These are phyloP conservation scores for Ustilago lituana DNA, from an alignment of 1,284 basidiomycete species.

Conservation along the genomic window DNA sequence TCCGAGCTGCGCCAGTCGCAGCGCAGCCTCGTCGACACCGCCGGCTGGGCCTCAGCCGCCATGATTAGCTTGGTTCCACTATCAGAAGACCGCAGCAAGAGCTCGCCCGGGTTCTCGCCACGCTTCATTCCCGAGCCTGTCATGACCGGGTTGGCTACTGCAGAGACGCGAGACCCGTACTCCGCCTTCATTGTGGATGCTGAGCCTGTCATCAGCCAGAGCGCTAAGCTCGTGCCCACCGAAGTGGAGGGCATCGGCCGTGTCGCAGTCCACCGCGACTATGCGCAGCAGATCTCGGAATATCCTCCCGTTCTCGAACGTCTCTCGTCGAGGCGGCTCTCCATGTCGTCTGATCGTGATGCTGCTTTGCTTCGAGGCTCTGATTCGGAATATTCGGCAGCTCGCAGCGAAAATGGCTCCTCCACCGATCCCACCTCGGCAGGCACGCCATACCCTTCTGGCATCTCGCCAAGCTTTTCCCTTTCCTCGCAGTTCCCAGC, in stretches of 20 bases:
- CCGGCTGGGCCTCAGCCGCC: conserved; percentile 48
- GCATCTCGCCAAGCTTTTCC: conserved; percentile 49
- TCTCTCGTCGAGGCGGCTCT: conserved; percentile 18
- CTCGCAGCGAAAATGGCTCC: conserved; percentile 37
- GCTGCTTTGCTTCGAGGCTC: conserved; percentile 28
- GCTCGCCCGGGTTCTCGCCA: conserved; percentile 43
- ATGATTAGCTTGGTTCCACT: conserved; percentile 46
- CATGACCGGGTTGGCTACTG: conserved; percentile 15
- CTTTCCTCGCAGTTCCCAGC: conserved; percentile 52
- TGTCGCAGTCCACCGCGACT: conserved; percentile 42
- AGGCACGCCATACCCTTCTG: conserved; percentile 44
- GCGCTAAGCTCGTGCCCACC: conserved; percentile 41
- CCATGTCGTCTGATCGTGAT: conserved; percentile 28
- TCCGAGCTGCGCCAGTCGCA: conserved; percentile 40
- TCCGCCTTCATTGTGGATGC: conserved; percentile 28
- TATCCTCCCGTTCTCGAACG: conserved; percentile 17
- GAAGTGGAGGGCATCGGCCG: conserved; percentile 49
- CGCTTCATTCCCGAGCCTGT: conserved; percentile 22
- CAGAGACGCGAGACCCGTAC: conserved; percentile 32
- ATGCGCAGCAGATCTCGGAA: conserved; percentile 45
- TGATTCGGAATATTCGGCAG: conserved; percentile 45
- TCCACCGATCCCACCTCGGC: conserved; percentile 47
- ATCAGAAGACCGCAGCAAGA: conserved; percentile 19
- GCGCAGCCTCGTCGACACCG: conserved; percentile 45
- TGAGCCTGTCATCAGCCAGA: conserved; percentile 19